Percentiles rank a stretch among this genome's conserved stretches.
Conservation (phyloP, 768 basidiomycete genomes). For the Trametes cingulata region DNA sequence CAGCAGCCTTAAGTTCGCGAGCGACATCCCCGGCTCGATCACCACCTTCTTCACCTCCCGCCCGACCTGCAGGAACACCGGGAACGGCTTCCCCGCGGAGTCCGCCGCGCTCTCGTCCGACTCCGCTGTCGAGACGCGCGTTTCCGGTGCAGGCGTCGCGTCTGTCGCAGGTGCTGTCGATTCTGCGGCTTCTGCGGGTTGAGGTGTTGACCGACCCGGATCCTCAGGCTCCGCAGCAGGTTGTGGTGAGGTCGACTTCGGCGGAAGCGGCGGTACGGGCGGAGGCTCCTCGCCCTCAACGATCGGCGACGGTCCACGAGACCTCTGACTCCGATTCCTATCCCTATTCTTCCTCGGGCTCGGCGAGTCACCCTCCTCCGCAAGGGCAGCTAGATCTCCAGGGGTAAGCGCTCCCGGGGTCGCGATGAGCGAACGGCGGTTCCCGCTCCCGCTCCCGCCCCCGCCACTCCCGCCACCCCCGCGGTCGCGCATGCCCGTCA, state of each 20-base stretch:
- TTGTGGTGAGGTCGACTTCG: constrained; percentile 23
- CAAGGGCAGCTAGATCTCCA: constrained; percentile 71
- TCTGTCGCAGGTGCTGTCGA: not conserved
- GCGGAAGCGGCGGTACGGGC: constrained; percentile 34
- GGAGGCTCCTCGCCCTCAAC: constrained; percentile 34
- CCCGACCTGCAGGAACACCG: constrained; percentile 87
- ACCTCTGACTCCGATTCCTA: constrained; percentile 25
- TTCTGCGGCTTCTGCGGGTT: not conserved
- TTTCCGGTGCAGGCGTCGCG: not conserved
- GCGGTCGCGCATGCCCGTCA: constrained; percentile 60
- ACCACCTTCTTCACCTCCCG: constrained; percentile 86
- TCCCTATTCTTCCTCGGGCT: constrained; percentile 24
- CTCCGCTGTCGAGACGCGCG: constrained; percentile 10
- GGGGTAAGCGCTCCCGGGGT: constrained; percentile 63
- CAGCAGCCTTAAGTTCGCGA: constrained; percentile 75
- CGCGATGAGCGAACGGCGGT: constrained; percentile 65
- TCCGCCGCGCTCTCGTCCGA: constrained; percentile 8
- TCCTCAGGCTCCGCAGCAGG: not conserved
- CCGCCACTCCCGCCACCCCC: constrained; percentile 29
- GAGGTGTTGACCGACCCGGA: not conserved
- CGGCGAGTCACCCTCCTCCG: constrained; percentile 47
- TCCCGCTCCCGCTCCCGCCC: constrained; percentile 44
- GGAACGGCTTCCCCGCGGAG: constrained; percentile 40
- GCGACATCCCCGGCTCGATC: constrained; percentile 69
- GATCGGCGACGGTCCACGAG: constrained; percentile 31